phyloP scores from a whole-genome alignment of 495 filamentous ascomycete species.

The Sordaria brevicollis region DNA sequence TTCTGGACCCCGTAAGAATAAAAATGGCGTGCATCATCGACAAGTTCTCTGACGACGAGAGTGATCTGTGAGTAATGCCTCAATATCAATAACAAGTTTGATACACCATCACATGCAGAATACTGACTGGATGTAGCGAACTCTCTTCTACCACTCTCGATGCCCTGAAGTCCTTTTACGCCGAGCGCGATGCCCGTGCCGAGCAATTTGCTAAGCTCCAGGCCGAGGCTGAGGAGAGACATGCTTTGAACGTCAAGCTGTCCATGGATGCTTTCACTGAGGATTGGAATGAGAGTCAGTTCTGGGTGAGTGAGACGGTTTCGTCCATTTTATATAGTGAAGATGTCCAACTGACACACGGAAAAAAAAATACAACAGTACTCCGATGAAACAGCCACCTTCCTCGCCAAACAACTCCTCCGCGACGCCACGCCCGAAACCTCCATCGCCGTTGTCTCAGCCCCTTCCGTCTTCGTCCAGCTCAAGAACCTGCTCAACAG shows the following conservation, averaged over 20 bases:
- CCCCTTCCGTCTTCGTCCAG: slow-evolving; percentile 66
- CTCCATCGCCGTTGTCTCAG: slow-evolving; percentile 56
- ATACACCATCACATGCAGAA: background rate
- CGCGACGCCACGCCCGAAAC: slow-evolving; percentile 40
- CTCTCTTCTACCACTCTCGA: slow-evolving; percentile 50
- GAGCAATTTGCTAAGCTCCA: slow-evolving; percentile 53
- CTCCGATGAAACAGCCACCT: slow-evolving; percentile 53
- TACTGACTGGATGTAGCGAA: slow-evolving; percentile 21
- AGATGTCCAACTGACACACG: background rate
- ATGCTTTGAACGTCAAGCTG: slow-evolving; percentile 22
- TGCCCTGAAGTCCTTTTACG: slow-evolving; percentile 58
- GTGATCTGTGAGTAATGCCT: slow-evolving; percentile 22
- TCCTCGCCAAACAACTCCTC: slow-evolving; percentile 52
- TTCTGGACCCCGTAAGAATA: too few species aligned
- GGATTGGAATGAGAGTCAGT: slow-evolving; percentile 75
- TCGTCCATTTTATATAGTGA: background rate
- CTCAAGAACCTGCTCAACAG: slow-evolving; percentile 52
- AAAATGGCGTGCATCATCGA: background rate
- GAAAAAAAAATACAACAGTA: slow-evolving; percentile 39
- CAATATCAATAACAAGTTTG: background rate
- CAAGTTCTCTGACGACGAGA: background rate
- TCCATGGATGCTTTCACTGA: slow-evolving; percentile 67
- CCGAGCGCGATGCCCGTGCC: slow-evolving; percentile 51
- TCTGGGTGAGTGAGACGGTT: slow-evolving; percentile 46
- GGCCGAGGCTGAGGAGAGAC: slow-evolving; percentile 37